Base-by-base conservation (phyloP, 768 basidiomycete genomes). In the Auricularia heimuer region DNA sequence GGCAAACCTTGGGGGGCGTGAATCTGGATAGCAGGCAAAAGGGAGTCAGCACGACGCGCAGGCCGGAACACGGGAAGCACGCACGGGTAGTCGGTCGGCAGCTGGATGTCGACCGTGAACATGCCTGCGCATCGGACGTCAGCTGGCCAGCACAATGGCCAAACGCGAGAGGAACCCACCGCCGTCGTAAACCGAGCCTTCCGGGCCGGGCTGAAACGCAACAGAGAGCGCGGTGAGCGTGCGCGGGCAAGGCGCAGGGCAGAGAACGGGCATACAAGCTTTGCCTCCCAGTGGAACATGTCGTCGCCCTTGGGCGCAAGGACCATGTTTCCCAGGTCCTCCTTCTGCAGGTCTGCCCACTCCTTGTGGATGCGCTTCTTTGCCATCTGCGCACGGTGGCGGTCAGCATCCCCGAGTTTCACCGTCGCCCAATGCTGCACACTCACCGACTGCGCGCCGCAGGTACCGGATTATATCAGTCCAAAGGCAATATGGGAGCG, bases 321-420 rank as follows among this genome's bases (percentile, higher is more conserved):
- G 0, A 80, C 81, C 67, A 93, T 92, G 34, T 76, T 69, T 4
- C 91, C 92, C 42, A 92, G 77, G 73, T 94, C 91, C 72, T 93
- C 91, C 73, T 90, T 90, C 82, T 85, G 81, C 39, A 88, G 76
- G 75, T 93, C 90, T 4, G 84, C 81, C 39, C 93, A 85, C 75
- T 94, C 91, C 66, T 89, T 86, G 68, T 89, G 83, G 47, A 94
- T 93, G 54, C 91, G 87, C 77, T 91, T 93, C 69, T 90, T 74
- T 4, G 91, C 89, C 70, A 83, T 85, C 82, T 83, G 56, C n/a
- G 51, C 18, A 14, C 24, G 4, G 45, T 33, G 37, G 21, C 42
- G 37, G 45, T 51, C 24, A 54, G 36, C 29, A 29, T 11, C 29
- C 21, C 24, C 24, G 29, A 33, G 14, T 14, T 35, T 24, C 29